phyloP scores from a whole-genome alignment of 129 eudicot genomes.

The Calendula officinalis region DNA sequence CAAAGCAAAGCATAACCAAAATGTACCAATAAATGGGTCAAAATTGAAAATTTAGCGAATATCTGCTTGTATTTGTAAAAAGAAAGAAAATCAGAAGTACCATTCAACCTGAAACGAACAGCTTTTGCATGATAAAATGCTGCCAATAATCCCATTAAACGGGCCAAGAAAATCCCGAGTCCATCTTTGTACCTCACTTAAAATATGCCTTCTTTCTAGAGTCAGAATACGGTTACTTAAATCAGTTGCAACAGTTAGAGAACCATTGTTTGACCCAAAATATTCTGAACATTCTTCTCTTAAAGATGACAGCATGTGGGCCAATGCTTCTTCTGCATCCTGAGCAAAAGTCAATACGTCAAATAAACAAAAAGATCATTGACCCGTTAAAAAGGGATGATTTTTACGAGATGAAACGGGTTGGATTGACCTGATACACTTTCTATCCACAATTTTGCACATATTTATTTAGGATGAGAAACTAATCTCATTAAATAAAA shows the following conservation, averaged over 20 bases:
- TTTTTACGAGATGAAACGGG: neutral
- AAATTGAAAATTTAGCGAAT: neutral
- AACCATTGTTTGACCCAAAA: conserved; percentile 41
- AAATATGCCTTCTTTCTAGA: conserved; percentile 28
- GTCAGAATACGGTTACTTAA: conserved; percentile 49
- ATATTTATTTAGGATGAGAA: neutral
- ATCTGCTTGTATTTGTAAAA: neutral
- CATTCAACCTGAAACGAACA: conserved; percentile 96
- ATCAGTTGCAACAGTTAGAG: conserved; percentile 53
- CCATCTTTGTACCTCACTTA: conserved; percentile 68
- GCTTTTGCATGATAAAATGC: conserved; percentile 71
- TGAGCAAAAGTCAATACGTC: conserved; percentile 29
- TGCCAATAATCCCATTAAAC: conserved; percentile 86
- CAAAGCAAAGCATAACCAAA: too few relatives aligned
- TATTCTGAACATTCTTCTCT: conserved; percentile 72
- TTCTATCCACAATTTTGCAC: neutral
- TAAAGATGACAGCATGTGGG: conserved; percentile 76
- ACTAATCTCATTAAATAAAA: neutral
- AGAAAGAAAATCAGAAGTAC: conserved; percentile 43
- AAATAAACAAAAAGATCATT: conserved; percentile 1
- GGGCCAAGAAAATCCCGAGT: conserved; percentile 65
- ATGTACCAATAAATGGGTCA: too few relatives aligned
- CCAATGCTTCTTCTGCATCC: conserved; percentile 98
- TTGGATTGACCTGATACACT: neutral
- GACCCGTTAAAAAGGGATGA: neutral